A percentile compares a stretch with the other conserved stretches of the same genome.
Evolutionary conservation across 139 green algal species (phyloP).

Genomic region (Asterochloris erici): DNA sequence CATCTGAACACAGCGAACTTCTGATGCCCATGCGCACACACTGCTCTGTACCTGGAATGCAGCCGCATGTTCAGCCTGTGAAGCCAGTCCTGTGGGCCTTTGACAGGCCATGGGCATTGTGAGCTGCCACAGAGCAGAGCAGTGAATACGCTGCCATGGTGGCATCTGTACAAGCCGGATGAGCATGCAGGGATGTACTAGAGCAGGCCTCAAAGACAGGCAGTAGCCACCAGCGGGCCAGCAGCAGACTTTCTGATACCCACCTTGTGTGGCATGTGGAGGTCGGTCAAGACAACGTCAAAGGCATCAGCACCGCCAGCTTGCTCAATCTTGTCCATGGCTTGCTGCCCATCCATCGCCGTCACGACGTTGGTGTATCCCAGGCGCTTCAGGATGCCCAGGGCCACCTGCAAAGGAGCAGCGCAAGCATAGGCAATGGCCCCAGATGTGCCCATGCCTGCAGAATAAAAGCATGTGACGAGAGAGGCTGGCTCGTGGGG

Average conservation of each 20-base stretch:
- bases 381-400: conserved; percentile 59
- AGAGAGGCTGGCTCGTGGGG: neutral
- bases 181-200: neutral
- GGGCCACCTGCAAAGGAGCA: conserved; percentile 35
- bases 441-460: too few species aligned
- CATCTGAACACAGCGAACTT: too few species aligned
- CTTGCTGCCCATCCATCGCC: conserved; percentile 44
- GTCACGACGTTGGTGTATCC: conserved; percentile 45
- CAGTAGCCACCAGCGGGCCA: neutral
- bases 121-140: neutral
- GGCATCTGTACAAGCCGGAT: neutral
- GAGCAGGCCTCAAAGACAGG: neutral
- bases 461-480: neutral
- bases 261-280: conserved; percentile 88
- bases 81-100: too few species aligned
- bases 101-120: too few species aligned
- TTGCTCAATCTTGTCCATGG: conserved; percentile 41
- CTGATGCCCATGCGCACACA: too few species aligned
- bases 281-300: conserved; percentile 83
- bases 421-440: too few species aligned
- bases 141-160: neutral
- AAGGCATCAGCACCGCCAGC: conserved; percentile 60
- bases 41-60: too few species aligned
- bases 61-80: too few species aligned
- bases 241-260: neutral